Percentiles rank a stretch among this genome's conserved stretches.
Evolutionary conservation across 2,329 filamentous ascomycete genomes (phyloP).

Genomic region (Colletotrichum chlorophyti): DNA sequence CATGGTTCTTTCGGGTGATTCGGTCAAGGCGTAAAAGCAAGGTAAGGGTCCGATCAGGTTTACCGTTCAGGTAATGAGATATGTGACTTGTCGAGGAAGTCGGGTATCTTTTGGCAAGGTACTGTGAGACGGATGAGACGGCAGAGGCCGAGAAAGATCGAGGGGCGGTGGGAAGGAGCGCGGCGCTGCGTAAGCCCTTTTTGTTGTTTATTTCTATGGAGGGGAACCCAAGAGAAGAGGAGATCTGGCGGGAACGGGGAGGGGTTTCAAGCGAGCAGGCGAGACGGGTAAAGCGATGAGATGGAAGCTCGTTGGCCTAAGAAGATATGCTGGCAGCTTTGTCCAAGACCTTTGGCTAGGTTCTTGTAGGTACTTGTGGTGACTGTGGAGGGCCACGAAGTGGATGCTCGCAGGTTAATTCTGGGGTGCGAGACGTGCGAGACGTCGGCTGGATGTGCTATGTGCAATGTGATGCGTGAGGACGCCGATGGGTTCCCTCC

Average conservation of each 20-base stretch:
- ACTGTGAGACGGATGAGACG: constrained; percentile 22
- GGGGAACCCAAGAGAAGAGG: not conserved
- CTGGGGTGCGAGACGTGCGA: not conserved
- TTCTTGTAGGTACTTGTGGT: no score
- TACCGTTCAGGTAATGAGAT: constrained; percentile 5
- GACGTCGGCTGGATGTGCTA: not conserved
- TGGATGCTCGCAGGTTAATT: constrained; percentile 6
- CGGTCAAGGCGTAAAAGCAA: constrained; percentile 10
- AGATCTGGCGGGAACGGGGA: constrained; percentile 9
- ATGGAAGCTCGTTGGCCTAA: constrained; percentile 16
- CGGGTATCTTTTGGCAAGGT: constrained; percentile 3
- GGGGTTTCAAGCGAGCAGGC: constrained; percentile 16
- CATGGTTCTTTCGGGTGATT: constrained; percentile 37
- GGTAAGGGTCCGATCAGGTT: constrained; percentile 6
- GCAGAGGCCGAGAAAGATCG: constrained; percentile 30
- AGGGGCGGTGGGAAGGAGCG: constrained; percentile 5
- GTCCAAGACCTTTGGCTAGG: constrained; percentile 13
- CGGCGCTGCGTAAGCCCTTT: constrained; percentile 27
- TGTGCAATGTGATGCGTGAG: not conserved
- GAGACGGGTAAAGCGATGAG: constrained; percentile 16
- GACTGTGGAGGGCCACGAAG: not conserved
- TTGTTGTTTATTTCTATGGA: constrained; percentile 15
- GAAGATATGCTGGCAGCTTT: not conserved
- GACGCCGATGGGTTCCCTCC: constrained; percentile 24
- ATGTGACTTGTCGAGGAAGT: constrained; percentile 1